Base-by-base conservation (phyloP, 2,329 filamentous ascomycete species). In the Ploettnerulaceae sp. region DNA sequence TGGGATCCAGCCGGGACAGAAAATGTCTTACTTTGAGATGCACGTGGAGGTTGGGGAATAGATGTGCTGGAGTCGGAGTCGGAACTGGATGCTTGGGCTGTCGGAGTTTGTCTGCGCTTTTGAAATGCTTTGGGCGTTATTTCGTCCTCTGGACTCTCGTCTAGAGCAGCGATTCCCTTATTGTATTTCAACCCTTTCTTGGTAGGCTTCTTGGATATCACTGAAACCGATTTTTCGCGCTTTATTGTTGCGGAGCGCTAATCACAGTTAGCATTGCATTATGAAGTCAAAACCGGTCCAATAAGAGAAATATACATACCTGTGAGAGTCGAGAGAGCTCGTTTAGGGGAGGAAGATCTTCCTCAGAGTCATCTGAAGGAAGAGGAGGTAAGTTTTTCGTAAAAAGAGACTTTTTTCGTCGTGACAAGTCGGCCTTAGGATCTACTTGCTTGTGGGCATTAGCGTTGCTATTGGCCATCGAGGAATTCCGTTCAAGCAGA, bases 161-260 rank as follows among this genome's bases (percentile, higher is more conserved):
- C 57, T 73, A 72, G 54, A 21, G 60, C 68, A 21, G 64, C 65
- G 66, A 73, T 73, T 8, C 64, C 67, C 43, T 69, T 69, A 28
- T 73, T 66, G 40, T 73, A 73, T 9, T 69, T 70, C 11, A 24
- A n/a, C 26, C 31, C 29, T 8, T 35, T 5, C 46, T 56, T 35
- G 14, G 31, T 17, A 38, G 55, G 48, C 14, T 49, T 45, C 39
- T 22, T 48, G 6, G 45, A 33, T 21, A 48, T 49, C n/a, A 38
- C 12, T 35, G 47, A 39, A 11, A 26, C 41, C 4, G 17, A 31
- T 15, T 47, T 57, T 38, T 61, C 58, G 2, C 57, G 51, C 24
- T 64, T 63, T 12, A 46, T 42, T 20, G 47, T 45, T 3, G 61
- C 48, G 7, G 58, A 54, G 14, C 56, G 29, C 65, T 64, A 14